Conservation (phyloP, 257 asterid genomes). For the Przewalskia tangutica region DNA sequence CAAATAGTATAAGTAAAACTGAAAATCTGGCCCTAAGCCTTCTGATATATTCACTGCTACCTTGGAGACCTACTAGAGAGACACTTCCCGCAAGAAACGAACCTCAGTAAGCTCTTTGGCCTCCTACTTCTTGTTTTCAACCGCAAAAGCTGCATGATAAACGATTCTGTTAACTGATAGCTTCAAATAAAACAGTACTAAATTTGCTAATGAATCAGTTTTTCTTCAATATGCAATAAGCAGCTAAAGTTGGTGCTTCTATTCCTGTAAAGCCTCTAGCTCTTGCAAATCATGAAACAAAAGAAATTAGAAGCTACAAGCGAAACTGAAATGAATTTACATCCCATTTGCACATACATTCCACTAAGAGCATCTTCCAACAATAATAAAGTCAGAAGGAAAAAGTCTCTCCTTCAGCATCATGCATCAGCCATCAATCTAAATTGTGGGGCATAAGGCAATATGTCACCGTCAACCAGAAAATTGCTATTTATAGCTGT, state of each 20-base stretch:
- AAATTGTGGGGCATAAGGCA: neutral
- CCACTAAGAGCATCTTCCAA: neutral
- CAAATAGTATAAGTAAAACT: conserved; percentile 4
- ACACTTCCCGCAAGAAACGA: conserved; percentile 69
- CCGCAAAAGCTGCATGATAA: conserved; percentile 53
- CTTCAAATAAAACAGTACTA: neutral
- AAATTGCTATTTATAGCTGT: neutral
- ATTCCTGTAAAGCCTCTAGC: neutral
- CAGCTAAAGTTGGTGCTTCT: neutral
- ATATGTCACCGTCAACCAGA: neutral
- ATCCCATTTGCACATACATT: neutral
- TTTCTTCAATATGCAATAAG: neutral
- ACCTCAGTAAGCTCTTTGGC: conserved; percentile 50
- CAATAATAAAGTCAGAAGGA: neutral
- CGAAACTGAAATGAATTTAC: neutral
- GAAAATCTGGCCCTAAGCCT: neutral
- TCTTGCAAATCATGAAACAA: neutral
- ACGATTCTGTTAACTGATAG: neutral
- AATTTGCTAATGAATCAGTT: neutral
- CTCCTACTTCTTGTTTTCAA: conserved; percentile 58
- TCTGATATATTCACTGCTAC: conserved; percentile 14
- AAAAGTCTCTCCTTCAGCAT: neutral
- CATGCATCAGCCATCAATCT: neutral
- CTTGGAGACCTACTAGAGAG: conserved; percentile 61
- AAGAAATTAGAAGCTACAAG: neutral